Evolutionary conservation across 1,139 yeast species (phyloP).

Genomic region (Geotrichum citri-aurantii): DNA sequence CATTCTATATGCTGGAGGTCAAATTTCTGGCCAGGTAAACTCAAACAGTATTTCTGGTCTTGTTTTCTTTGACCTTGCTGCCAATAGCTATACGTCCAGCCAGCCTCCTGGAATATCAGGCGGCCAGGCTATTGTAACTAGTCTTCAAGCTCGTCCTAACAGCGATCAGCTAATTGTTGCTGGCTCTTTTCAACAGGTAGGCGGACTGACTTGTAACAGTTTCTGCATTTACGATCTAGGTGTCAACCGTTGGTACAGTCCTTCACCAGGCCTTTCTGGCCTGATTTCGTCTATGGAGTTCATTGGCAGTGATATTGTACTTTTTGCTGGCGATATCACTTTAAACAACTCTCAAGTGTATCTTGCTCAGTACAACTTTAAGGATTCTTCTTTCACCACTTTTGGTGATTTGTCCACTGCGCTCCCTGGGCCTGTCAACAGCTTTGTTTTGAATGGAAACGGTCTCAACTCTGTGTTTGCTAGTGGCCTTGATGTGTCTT

Average conservation of each 20-base stretch:
- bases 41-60: slow-evolving; percentile 39
- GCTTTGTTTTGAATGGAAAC: slow-evolving; percentile 48
- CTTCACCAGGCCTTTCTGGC: slow-evolving; percentile 47
- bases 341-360: slow-evolving; percentile 39
- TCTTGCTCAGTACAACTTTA: slow-evolving; percentile 51
- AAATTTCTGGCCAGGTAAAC: slow-evolving; percentile 40
- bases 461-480: slow-evolving; percentile 50
- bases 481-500: slow-evolving; percentile 45
- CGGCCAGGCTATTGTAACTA: slow-evolving; percentile 42
- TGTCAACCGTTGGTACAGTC: slow-evolving; percentile 51
- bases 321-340: slow-evolving; percentile 59
- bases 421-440: slow-evolving; percentile 42
- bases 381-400: slow-evolving; percentile 27
- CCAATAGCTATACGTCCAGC: slow-evolving; percentile 37
- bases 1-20: slow-evolving; percentile 47
- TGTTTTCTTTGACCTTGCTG: slow-evolving; percentile 46
- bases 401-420: slow-evolving; percentile 25
- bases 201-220: slow-evolving; percentile 54
- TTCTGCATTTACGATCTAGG: slow-evolving; percentile 63
- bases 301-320: slow-evolving; percentile 44
- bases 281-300: slow-evolving; percentile 52
- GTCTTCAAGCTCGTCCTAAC: slow-evolving; percentile 50
- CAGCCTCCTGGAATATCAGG: slow-evolving; percentile 44
- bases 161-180: slow-evolving; percentile 58
- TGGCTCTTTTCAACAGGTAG: slow-evolving; percentile 64